Evolutionary conservation across 2,329 filamentous ascomycete genomes (phyloP).

Genomic region (Pseudopyricularia javanii): DNA sequence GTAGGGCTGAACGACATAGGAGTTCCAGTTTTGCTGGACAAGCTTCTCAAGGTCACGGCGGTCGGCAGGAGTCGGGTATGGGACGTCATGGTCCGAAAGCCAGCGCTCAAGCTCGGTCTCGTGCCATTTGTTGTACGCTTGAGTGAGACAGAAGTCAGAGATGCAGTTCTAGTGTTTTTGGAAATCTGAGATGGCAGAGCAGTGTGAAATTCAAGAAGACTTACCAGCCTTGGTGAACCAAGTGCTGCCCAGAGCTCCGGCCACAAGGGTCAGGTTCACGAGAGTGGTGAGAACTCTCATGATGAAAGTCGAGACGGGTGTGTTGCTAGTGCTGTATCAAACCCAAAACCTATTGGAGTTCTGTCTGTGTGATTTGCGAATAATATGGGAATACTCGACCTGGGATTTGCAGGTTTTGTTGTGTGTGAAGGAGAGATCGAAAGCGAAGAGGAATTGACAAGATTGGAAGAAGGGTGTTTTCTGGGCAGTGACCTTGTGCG

Average conservation of each 20-base stretch:
- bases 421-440: background rate
- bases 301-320: background rate
- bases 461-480: background rate
- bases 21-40: constrained; percentile 84
- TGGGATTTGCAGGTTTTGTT: background rate
- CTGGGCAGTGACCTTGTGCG: background rate
- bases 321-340: background rate
- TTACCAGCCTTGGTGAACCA: constrained; percentile 83
- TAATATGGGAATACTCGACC: background rate
- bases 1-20: constrained; percentile 63
- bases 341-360: background rate
- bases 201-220: constrained; percentile 18
- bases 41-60: constrained; percentile 88
- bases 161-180: background rate
- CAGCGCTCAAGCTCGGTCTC: constrained; percentile 95
- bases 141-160: constrained; percentile 4
- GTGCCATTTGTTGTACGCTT: constrained; percentile 98
- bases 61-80: constrained; percentile 80
- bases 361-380: background rate
- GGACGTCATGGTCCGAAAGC: constrained; percentile 84
- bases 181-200: background rate
- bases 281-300: constrained; percentile 72
- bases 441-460: background rate
- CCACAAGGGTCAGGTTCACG: constrained; percentile 60
- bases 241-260: constrained; percentile 57